A percentile compares a stretch with the other conserved stretches of the same genome.
Conservation (phyloP, 2,329 filamentous ascomycete species). For the Boeremia lycopersici region DNA sequence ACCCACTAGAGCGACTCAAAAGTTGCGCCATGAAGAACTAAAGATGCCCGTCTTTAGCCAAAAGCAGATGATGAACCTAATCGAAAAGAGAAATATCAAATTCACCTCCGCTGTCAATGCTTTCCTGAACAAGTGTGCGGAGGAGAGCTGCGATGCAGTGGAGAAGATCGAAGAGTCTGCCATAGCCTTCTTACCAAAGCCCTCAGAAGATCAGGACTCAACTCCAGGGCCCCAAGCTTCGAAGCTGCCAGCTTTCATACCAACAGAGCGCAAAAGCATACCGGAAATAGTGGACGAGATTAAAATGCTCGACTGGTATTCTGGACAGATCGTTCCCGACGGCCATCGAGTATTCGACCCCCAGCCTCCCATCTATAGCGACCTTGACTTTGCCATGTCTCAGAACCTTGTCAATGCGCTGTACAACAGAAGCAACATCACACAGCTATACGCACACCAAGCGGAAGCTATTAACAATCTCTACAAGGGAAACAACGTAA, state of each 20-base stretch:
- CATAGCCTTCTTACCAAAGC: conserved; percentile 66
- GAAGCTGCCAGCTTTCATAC: conserved; percentile 72
- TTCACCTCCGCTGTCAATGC: conserved; percentile 77
- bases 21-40: conserved; percentile 76
- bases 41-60: conserved; percentile 94
- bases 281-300: conserved; percentile 86
- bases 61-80: conserved; percentile 86
- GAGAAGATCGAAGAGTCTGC: conserved; percentile 65
- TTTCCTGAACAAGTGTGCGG: conserved; percentile 77
- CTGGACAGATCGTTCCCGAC: conserved; percentile 88
- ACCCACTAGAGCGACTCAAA: conserved; percentile 69
- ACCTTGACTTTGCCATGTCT: conserved; percentile 83
- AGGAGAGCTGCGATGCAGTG: conserved; percentile 70
- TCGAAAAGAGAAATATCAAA: conserved; percentile 86
- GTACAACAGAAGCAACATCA: conserved; percentile 89
- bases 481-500: conserved; percentile 80
- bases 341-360: conserved; percentile 90
- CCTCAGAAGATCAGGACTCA: conserved; percentile 53
- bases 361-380: conserved; percentile 79
- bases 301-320: conserved; percentile 84
- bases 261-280: conserved; percentile 78
- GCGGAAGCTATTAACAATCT: conserved; percentile 91
- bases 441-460: conserved; percentile 87
- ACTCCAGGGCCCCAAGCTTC: conserved; percentile 51
- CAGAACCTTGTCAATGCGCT: conserved; percentile 94